These are phyloP conservation scores for Quercus tomentella DNA, from an alignment of 331 rosid species.

Conservation along the genomic window DNA sequence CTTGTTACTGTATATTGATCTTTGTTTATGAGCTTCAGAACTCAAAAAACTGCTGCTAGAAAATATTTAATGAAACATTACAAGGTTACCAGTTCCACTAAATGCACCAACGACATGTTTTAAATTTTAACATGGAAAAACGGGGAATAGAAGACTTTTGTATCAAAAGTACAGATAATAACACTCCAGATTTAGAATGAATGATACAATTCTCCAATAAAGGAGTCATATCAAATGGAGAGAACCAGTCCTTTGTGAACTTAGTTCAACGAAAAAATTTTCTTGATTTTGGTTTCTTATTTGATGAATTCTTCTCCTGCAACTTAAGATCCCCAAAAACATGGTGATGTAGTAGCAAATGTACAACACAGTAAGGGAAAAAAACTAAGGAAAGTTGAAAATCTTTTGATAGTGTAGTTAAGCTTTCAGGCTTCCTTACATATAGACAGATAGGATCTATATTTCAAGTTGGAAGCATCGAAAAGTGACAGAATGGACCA, in stretches of 20 bases:
- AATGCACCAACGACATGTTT: not conserved
- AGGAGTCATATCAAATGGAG: not conserved
- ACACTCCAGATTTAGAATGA: not conserved
- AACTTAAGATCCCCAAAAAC: not conserved
- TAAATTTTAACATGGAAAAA: not conserved
- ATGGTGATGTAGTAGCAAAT: not conserved
- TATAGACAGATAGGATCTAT: not conserved
- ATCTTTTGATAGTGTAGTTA: not conserved
- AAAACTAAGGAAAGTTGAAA: not conserved
- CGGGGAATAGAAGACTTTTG: not conserved
- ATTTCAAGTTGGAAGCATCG: conserved; percentile 7
- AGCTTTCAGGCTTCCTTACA: not conserved
- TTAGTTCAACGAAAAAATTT: not conserved
- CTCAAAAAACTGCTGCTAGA: not conserved
- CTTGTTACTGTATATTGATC: not conserved
- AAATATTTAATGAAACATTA: not conserved
- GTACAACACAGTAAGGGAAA: not conserved
- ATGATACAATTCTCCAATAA: not conserved
- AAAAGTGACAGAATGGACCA: not conserved
- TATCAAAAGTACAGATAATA: not conserved
- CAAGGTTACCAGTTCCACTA: not conserved
- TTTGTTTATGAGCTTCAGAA: not conserved
- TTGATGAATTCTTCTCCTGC: not conserved
- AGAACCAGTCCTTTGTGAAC: not conserved
- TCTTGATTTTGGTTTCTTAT: not conserved